Base-by-base conservation (phyloP, 495 filamentous ascomycete genomes). In the Parathielavia hyrcaniae region DNA sequence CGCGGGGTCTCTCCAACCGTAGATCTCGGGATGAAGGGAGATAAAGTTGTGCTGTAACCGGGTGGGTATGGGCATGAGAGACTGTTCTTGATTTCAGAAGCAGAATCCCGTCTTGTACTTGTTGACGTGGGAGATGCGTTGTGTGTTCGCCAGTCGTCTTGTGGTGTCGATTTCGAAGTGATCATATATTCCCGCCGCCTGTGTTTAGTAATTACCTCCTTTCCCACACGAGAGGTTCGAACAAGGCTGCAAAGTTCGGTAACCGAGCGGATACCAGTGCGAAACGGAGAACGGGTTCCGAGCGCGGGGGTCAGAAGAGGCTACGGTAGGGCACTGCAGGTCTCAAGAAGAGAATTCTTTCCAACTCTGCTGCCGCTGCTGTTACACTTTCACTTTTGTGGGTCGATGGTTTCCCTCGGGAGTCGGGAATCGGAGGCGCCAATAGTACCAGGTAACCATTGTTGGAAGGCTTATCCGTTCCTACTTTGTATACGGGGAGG, bases 281-380 rank as follows among this genome's bases (percentile, higher is more conserved):
- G 22, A 38, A 58, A 51, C 47, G 55, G 55, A 58, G 55, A 53
- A 54, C 10, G 57, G 16, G 50, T 40, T 59, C 57, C 43, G 44
- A 40, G 22, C 35, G 54, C 54, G 54, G 54, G 45, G 54, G 35
- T 50, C 22, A 47, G 22, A 39, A 32, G 45, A 40, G 2, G 17
- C 20, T 17, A 32, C n/a, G n/a, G n/a, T n/a, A 46, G 12, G 32
- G 53, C 6, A 30, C 26, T 30, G 26, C 26, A 30, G 26, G 26
- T 3, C 26, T n/a, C n/a, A n/a, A 30, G 6, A 30, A 32, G 8
- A 55, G 19, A 23, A 36, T 55, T n/a, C 47, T 47, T 34, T 55
- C 47, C 53, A 49, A 40, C 35, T 30, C 26, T 30, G 32, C 20
- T 40, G 6, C 17, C 40, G 9, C 43, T 14, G 10, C 22, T 10